These are phyloP conservation scores for Telfairia occidentalis DNA, from an alignment of 331 rosid species.

Conservation along the genomic window DNA sequence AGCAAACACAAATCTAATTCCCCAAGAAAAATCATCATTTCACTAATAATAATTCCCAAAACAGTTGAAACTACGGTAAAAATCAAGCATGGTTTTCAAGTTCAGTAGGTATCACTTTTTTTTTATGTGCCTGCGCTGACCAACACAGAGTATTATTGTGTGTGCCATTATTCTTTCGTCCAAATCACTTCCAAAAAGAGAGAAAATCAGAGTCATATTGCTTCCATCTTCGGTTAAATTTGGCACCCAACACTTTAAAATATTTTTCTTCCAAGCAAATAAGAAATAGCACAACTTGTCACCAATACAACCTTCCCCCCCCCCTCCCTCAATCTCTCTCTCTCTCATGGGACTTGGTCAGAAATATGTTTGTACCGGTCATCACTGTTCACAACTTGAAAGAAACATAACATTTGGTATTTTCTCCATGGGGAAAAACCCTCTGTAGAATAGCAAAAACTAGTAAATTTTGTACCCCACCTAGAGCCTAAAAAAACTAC, in stretches of 20 bases:
- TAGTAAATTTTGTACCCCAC: neutral
- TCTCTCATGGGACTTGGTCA: neutral
- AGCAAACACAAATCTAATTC: neutral
- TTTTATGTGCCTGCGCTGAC: neutral
- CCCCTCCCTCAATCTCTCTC: neutral
- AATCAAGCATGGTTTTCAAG: neutral
- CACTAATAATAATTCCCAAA: neutral
- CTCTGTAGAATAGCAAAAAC: neutral
- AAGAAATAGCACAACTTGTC: neutral
- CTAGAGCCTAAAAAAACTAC: neutral
- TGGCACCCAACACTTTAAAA: neutral
- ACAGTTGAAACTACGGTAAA: neutral
- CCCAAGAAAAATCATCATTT: neutral
- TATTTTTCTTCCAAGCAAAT: neutral
- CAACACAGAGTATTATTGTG: neutral
- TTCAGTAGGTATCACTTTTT: neutral
- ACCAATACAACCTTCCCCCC: neutral
- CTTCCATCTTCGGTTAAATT: neutral
- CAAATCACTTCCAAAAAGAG: neutral
- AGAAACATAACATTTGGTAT: neutral
- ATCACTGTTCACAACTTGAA: neutral
- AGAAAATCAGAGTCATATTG: neutral
- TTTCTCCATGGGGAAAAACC: neutral
- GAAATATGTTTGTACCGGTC: too few relatives aligned
- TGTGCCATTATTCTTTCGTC: neutral